Conservation (phyloP, 2,329 filamentous ascomycete genomes). For the Chlorencoelia australis region DNA sequence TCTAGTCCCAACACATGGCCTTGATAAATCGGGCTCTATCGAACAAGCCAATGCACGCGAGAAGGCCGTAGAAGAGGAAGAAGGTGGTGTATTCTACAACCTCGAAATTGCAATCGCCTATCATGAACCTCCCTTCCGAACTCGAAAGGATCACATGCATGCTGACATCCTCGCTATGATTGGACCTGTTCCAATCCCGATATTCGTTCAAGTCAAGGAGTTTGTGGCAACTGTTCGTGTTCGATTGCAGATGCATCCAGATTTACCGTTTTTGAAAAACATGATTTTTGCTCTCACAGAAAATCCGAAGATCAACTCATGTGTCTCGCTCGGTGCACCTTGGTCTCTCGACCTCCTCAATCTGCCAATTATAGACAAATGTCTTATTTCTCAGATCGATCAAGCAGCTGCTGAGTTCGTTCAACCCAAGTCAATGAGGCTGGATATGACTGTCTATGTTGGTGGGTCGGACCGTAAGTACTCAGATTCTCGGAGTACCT, state of each 20-base stretch:
- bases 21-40: conserved; percentile 72
- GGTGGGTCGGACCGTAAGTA: no score
- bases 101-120: conserved; percentile 86
- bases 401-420: conserved; percentile 85
- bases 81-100: conserved; percentile 89
- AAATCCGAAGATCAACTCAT: conserved; percentile 76
- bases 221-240: conserved; percentile 79
- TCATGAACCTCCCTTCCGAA: conserved; percentile 45
- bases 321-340: conserved; percentile 87
- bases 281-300: conserved; percentile 93
- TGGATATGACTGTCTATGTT: conserved; percentile 84
- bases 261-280: conserved; percentile 85
- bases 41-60: conserved; percentile 59
- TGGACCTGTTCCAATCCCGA: conserved; percentile 17
- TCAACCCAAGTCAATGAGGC: conserved; percentile 85
- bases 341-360: conserved; percentile 86
- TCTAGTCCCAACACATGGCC: conserved; percentile 46
- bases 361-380: conserved; percentile 84
- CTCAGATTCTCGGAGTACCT: no score
- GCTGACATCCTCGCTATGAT: conserved; percentile 13
- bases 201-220: conserved; percentile 69
- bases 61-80: conserved; percentile 76
- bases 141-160: conserved; percentile 16
- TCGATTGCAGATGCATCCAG: conserved; percentile 74
- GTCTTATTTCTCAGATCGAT: conserved; percentile 62